Percentiles rank a stretch among this genome's conserved stretches.
These are phyloP conservation scores for Colletotrichum sp. DNA, from an alignment of 2,329 filamentous ascomycete genomes.

Conservation along the genomic window DNA sequence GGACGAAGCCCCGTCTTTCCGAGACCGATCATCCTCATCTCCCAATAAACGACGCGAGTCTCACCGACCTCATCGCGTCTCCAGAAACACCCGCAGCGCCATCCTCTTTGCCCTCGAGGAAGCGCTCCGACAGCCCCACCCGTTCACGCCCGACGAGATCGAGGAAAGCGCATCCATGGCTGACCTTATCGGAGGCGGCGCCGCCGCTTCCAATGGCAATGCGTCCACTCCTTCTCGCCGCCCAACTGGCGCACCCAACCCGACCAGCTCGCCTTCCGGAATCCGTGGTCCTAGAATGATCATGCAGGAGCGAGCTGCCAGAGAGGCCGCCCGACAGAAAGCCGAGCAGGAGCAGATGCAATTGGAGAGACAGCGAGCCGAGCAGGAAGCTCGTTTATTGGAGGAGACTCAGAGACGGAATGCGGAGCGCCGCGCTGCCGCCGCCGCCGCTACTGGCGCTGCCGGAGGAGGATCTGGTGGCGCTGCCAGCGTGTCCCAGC, in stretches of 20 bases:
- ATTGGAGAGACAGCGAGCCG: conserved; percentile 62
- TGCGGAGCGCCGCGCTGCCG: conserved; percentile 65
- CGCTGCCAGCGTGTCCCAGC: conserved; percentile 15
- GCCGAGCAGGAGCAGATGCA: conserved; percentile 69
- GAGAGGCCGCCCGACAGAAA: conserved; percentile 73
- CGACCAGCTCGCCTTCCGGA: conserved; percentile 63
- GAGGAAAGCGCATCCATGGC: conserved; percentile 95
- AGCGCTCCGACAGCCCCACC: conserved; percentile 80
- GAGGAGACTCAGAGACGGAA: conserved; percentile 62
- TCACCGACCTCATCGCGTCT: conserved; percentile 67
- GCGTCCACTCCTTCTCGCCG: conserved; percentile 42
- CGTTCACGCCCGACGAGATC: conserved; percentile 81
- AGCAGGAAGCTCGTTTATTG: conserved; percentile 58
- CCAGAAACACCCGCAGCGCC: conserved; percentile 83
- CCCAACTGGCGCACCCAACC: conserved; percentile 52
- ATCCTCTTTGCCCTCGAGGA: conserved; percentile 94
- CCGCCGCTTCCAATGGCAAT: conserved; percentile 61
- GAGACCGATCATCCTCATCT: conserved; percentile 27
- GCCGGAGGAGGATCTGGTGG: conserved; percentile 32
- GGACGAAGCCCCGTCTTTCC: conserved; percentile 29
- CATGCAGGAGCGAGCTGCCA: conserved; percentile 83
- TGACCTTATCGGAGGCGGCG: conserved; percentile 70
- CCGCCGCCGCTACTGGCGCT: conserved; percentile 52
- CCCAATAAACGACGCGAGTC: conserved; percentile 36
- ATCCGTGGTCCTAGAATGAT: conserved; percentile 89